Conservation (phyloP, 768 basidiomycete genomes). For the Mycena filopes region DNA sequence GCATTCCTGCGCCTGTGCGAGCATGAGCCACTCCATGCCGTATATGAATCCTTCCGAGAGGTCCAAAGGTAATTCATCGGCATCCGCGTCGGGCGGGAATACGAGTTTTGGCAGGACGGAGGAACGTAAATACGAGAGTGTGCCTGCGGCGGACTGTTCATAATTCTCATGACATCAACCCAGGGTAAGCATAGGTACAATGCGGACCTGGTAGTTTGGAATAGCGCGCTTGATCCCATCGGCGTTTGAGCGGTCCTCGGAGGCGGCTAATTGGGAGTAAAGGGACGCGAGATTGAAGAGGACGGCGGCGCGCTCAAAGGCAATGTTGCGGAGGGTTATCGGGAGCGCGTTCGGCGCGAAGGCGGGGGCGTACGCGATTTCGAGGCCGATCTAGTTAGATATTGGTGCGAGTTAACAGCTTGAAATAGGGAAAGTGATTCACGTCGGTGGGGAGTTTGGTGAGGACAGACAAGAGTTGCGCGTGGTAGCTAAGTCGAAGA, state of each 20-base stretch:
- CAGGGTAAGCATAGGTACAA: conserved; percentile 6
- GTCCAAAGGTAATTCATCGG: conserved; percentile 72
- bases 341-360: conserved; percentile 71
- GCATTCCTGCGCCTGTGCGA: conserved; percentile 97
- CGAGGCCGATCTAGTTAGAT: conserved; percentile 69
- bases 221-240: conserved; percentile 90
- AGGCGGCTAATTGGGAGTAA: conserved; percentile 82
- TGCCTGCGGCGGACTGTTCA: conserved; percentile 74
- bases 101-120: conserved; percentile 64
- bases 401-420: conserved; percentile 24
- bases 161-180: neutral
- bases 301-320: conserved; percentile 81
- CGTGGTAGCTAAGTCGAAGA: conserved; percentile 77
- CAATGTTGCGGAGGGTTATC: conserved; percentile 75
- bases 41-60: conserved; percentile 69
- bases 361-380: conserved; percentile 77
- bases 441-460: conserved; percentile 89
- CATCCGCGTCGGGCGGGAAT: conserved; percentile 49
- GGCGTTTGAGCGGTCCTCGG: conserved; percentile 72
- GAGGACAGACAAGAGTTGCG: conserved; percentile 85
- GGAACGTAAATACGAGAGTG: conserved; percentile 68
- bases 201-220: conserved; percentile 72
- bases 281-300: conserved; percentile 90
- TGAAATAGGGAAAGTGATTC: conserved; percentile 22
- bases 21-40: conserved; percentile 79